Evolutionary conservation across 202 grass and related monocot genomes (phyloP).

Genomic region (Saccharum hybrid): DNA sequence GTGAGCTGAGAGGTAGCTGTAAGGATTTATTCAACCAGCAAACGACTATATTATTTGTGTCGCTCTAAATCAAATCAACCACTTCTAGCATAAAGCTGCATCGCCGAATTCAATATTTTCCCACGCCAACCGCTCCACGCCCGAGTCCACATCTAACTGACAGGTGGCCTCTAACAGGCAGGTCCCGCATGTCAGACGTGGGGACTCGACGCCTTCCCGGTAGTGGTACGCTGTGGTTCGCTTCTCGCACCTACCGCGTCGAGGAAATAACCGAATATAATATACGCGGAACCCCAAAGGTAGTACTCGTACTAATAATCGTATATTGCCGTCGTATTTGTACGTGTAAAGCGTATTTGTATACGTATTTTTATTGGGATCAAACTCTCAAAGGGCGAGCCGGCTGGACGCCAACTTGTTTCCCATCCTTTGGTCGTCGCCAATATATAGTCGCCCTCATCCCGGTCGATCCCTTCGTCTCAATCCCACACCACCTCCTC

Average conservation of each 20-base stretch:
- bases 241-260: constrained; percentile 27
- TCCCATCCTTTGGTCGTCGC: constrained; percentile 26
- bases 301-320: too few species aligned
- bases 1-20: too few species aligned
- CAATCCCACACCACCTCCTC: background rate
- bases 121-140: background rate
- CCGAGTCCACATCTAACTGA: rapidly evolving
- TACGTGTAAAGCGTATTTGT: too few species aligned
- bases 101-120: background rate
- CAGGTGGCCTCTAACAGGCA: rapidly evolving
- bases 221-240: background rate
- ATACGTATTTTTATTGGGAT: too few species aligned
- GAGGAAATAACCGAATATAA: constrained; percentile 12
- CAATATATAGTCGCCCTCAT: constrained; percentile 54
- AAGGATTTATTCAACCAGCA: too few species aligned
- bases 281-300: too few species aligned
- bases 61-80: constrained; percentile 41
- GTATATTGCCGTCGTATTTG: too few species aligned
- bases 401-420: too few species aligned
- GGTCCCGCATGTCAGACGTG: background rate
- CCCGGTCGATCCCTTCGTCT: too few species aligned
- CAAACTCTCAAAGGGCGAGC: too few species aligned
- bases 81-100: background rate
- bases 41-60: too few species aligned
- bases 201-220: rapidly evolving